Conservation (phyloP, 257 asterid species). For the Capsicum baccatum region DNA sequence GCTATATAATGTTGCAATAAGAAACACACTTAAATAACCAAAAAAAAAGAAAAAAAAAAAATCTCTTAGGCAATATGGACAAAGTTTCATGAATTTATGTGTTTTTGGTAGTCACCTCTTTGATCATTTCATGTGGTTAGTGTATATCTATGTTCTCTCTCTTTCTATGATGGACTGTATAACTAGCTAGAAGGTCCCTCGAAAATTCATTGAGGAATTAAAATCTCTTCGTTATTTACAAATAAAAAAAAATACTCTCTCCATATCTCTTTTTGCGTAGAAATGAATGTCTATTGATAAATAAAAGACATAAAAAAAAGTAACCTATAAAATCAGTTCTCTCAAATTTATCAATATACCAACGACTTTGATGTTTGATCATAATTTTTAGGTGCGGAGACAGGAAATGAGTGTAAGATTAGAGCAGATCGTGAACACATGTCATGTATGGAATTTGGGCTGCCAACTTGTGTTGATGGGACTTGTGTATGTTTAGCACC, state of each 20-base stretch:
- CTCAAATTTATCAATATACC: neutral
- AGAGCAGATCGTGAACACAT: neutral
- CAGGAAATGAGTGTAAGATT: neutral
- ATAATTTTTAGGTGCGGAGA: neutral
- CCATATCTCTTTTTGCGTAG: neutral
- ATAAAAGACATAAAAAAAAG: neutral
- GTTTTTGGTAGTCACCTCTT: neutral
- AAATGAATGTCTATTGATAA: neutral
- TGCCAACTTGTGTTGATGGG: conserved; percentile 7
- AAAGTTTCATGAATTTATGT: neutral
- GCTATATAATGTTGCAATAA: neutral
- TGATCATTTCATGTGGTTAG: conserved; percentile 25
- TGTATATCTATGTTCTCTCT: neutral
- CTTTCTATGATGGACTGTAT: neutral
- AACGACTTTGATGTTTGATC: neutral
- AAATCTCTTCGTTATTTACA: too few relatives aligned
- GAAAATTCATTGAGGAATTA: too few relatives aligned
- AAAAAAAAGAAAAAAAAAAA: too few relatives aligned
- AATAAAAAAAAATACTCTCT: neutral
- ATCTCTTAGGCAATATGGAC: neutral
- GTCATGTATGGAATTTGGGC: neutral
- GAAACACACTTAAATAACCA: neutral
- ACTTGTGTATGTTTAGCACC: neutral
- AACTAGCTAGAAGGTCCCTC: too few relatives aligned
- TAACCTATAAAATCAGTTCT: neutral